A percentile compares a stretch with the other conserved stretches of the same genome.
These are phyloP conservation scores for Blepharisma japonicum DNA, from an alignment of 73 alveolate genomes.

Conservation along the genomic window DNA sequence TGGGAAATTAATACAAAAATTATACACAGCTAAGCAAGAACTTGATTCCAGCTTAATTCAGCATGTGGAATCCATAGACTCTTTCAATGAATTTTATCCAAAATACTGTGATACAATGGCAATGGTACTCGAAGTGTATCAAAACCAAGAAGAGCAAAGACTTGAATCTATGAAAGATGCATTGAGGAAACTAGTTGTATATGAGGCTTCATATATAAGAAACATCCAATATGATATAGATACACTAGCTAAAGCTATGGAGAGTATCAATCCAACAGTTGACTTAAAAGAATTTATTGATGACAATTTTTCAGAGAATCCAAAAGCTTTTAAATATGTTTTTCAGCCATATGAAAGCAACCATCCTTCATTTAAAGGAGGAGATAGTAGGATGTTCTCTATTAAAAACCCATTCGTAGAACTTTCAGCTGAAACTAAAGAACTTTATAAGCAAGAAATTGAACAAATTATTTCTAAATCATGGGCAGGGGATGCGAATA, in stretches of 20 bases:
- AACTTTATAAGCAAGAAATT: neutral
- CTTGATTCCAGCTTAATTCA: neutral
- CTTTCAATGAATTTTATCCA: neutral
- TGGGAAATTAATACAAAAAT: conserved; percentile 2
- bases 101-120: neutral
- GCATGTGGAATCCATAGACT: neutral
- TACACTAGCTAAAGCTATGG: conserved; percentile 19
- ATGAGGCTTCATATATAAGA: conserved; percentile 34
- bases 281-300: conserved; percentile 18
- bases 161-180: neutral
- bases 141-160: neutral
- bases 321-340: neutral
- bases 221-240: conserved; percentile 36
- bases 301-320: neutral
- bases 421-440: neutral
- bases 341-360: conserved; percentile 23
- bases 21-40: neutral
- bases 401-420: neutral
- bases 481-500: neutral
- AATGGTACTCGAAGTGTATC: neutral
- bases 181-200: conserved; percentile 12
- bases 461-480: neutral
- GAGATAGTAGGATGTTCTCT: neutral
- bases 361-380: conserved; percentile 8
- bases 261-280: neutral